Evolutionary conservation across 106 monocot genomes (phyloP), one percentile per base, ranked within the genome.

Genomic region (Alisma plantagoaquatica): DNA sequence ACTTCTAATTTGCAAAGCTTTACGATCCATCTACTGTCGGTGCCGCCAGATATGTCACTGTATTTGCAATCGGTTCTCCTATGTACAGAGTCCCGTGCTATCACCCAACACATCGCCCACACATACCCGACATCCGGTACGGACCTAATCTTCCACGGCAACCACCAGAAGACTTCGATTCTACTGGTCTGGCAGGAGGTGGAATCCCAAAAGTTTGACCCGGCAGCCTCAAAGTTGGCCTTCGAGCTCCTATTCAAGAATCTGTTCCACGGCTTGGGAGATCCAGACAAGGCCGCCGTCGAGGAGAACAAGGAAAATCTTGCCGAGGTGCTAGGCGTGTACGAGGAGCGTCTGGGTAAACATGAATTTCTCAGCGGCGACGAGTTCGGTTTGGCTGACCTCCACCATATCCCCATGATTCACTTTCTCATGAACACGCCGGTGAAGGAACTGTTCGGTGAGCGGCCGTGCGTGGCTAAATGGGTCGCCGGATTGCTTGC

Each of bases 151-250:
- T 63, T 63, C 63, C 41, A 38, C 2, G 2, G 25, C 12, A 51
- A 63, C 11, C 11, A 2, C 10, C 41, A 25, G 41, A 63, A 52
- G 63, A 52, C 42, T 49, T 25, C 63, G 0, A 10, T 54, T 27
- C 56, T 71, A 33, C 48, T 69, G 2, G 35, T 71, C 1, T 82
- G 82, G 82, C 53, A 53, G 20, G 77, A 82, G 51, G 82, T 63
- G 31, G 82, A 82, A 25, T 25, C 78, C 25, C 66, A 62, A 14
- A 61, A 83, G 41, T 75, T 62, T 67, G 67, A 74, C 49, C 70
- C 66, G 1, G 50, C 57, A 0, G 35, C 71, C 16, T 47, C 27
- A 2, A 63, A 75, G 25, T 64, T 83, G 12, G 21, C 62, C 46
- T 69, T 54, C 56, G 49, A 84, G 51, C 28, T n/a, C 15, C 2